Evolutionary conservation across 2,329 filamentous ascomycete genomes (phyloP), one percentile per base, ranked within the genome.

Genomic region (Leptographium wingfieldii): DNA sequence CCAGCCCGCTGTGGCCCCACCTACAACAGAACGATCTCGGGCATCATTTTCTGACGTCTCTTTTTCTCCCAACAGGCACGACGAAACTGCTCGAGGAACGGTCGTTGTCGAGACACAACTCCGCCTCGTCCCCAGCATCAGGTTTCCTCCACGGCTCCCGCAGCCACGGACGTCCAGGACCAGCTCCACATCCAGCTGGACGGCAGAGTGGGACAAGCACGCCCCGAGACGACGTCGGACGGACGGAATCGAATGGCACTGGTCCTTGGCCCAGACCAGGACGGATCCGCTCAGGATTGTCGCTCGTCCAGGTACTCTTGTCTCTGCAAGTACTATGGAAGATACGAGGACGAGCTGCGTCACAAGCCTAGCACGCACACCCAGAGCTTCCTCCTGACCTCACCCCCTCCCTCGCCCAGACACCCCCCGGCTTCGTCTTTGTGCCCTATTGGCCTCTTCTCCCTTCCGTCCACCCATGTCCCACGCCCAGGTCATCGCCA

Each of bases 151-250:
- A 7, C 40, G 14, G 29, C 55, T 56, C 53, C 60, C 57, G 60
- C 57, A 57, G 57, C 52, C 60, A 59, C 54, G 56, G 43, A 49
- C 56, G 46, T 38, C 31, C 55, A 55, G 25, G 35, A 14, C 38
- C 38, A 14, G 33, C 52, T 49, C 55, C 60, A 51, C 56, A 56
- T 31, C 43, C 58, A 55, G 46, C 27, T 43, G 22, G 19, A 14
- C 54, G 57, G 51, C 22, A 59, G 56, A 55, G 49, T 57, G 59
- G 56, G 38, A 60, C 54, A 38, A 60, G 16, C 11, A n/a, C 3
- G 16, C 33, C 52, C 53, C 51, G 51, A 61, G 55, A 48, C 54
- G 54, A 61, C 60, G 60, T 63, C 63, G 63, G 63, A 61, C 63
- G 61, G 63, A 64, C 63, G 63, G 63, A 64, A 63, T 61, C 55